Conservation (phyloP, 805 yeast genomes). For the Candida suzukii region DNA sequence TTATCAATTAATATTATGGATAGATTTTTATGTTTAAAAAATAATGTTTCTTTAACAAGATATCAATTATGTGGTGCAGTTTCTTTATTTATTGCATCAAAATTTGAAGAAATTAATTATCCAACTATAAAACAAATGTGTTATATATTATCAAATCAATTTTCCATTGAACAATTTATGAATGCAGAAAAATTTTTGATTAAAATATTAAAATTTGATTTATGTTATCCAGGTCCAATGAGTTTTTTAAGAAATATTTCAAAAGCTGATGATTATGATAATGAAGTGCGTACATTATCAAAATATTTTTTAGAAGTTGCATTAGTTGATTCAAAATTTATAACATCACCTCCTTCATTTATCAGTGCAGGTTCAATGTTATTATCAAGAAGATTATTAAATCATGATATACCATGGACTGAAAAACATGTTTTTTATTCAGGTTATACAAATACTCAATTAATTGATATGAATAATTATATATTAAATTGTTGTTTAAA, state of each 20-base stretch:
- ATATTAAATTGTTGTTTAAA: slow-evolving; percentile 63
- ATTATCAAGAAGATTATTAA: slow-evolving; percentile 53
- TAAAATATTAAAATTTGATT: slow-evolving; percentile 62
- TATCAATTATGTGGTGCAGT: slow-evolving; percentile 95
- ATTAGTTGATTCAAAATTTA: slow-evolving; percentile 65
- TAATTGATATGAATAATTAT: slow-evolving; percentile 69
- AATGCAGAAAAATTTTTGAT: slow-evolving; percentile 77
- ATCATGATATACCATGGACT: slow-evolving; percentile 67
- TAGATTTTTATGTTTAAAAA: slow-evolving; percentile 65
- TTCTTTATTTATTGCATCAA: slow-evolving; percentile 83
- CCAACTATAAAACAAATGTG: slow-evolving; percentile 86
- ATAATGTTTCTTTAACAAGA: slow-evolving; percentile 68
- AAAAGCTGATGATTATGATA: slow-evolving; percentile 85
- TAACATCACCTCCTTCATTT: slow-evolving; percentile 65
- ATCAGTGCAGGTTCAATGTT: slow-evolving; percentile 83
- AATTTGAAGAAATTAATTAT: slow-evolving; percentile 83
- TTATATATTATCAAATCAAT: slow-evolving; percentile 79
- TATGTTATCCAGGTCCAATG: slow-evolving; percentile 86
- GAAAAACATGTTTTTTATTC: slow-evolving; percentile 82
- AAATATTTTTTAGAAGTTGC: slow-evolving; percentile 78
- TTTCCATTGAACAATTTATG: slow-evolving; percentile 66
- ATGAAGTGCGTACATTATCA: slow-evolving; percentile 76
- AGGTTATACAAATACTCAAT: slow-evolving; percentile 83
- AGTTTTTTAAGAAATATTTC: slow-evolving; percentile 83
- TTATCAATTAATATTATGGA: slow-evolving; percentile 82